phyloP scores from a whole-genome alignment of 352 stramenopile genomes.

The Thraustochytrium striatum region DNA sequence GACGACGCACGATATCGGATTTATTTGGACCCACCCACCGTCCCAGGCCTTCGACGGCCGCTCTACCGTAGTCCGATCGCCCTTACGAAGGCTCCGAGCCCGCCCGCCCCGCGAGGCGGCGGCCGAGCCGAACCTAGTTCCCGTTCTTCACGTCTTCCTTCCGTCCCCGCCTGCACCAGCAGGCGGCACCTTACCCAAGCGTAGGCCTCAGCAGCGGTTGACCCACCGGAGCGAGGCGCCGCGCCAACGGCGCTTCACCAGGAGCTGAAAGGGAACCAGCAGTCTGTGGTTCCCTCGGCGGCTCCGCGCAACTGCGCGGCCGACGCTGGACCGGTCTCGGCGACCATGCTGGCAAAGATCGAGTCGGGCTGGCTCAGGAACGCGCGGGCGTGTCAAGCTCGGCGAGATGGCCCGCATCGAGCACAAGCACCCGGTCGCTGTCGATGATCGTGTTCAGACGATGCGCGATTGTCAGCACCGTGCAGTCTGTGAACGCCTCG shows the following conservation, averaged over 20 bases:
- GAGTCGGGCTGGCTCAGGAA: conserved; percentile 28
- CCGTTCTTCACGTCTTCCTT: no score
- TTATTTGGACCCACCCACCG: background rate
- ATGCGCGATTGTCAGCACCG: conserved; percentile 72
- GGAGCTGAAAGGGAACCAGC: background rate
- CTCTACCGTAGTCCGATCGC: no score
- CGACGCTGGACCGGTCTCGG: background rate
- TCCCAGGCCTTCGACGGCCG: no score
- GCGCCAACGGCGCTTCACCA: background rate
- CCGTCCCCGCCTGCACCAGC: no score
- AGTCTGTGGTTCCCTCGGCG: background rate
- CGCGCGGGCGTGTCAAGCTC: conserved; percentile 62
- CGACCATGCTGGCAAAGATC: background rate
- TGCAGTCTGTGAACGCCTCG: conserved; percentile 59
- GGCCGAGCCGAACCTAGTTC: no score
- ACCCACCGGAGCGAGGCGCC: background rate
- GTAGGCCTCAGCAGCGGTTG: no score
- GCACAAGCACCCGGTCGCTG: conserved; percentile 69
- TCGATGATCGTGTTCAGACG: conserved; percentile 70
- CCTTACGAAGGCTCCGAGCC: no score
- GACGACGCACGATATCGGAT: background rate
- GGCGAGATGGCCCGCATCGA: conserved; percentile 65
- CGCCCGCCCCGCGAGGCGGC: no score
- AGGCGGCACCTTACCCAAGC: no score
- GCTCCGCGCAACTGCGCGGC: background rate